Base-by-base conservation (phyloP, 495 filamentous ascomycete genomes). In the Daldinia caldariorum region DNA sequence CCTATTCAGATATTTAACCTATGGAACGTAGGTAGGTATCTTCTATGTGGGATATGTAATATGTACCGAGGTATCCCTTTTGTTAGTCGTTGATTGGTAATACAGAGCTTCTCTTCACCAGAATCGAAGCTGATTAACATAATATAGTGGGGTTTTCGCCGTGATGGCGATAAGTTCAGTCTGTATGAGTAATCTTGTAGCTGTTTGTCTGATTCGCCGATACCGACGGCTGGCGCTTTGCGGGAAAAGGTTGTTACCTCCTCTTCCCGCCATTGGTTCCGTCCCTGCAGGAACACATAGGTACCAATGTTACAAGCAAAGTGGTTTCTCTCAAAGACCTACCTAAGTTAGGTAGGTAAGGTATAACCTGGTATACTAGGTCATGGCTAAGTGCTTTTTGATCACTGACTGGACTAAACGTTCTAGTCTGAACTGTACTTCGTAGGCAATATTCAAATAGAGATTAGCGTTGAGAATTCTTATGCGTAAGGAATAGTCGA, bases 251-350 rank as follows among this genome's bases (percentile, higher is more conserved):
- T 26, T 53, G 29, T 53, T 53, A 53, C 49, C 22, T 5, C 49
- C 22, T 5, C 13, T 32, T 53, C n/a, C 49, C 31, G 6, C 49
- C 14, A 53, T 65, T 51, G 35, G 43, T 18, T 37, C 53, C 54
- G 53, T 68, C 47, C 35, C 54, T 69, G 60, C 66, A 69, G 66
- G 66, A 69, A 63, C 66, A 29, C 49, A 13, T 37, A 50, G 58
- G 58, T 61, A 53, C 60, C 45, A n/a, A 59, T 49, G 63, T 41
- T 54, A 10, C 34, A 51, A 45, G 43, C 20, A 18, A 47, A 47
- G 16, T 47, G 43, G 7, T 47, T 47, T 20, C 7, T 34, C 32
- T 47, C 43, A 18, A 47, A 22, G 20, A 8, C 43, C 43, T 20
- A 7, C n/a, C n/a, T n/a, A n/a, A n/a, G n/a, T n/a, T n/a, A n/a